Evolutionary conservation across 2,329 filamentous ascomycete species (phyloP).

Genomic region (Calonectria pseudoreteaudii): DNA sequence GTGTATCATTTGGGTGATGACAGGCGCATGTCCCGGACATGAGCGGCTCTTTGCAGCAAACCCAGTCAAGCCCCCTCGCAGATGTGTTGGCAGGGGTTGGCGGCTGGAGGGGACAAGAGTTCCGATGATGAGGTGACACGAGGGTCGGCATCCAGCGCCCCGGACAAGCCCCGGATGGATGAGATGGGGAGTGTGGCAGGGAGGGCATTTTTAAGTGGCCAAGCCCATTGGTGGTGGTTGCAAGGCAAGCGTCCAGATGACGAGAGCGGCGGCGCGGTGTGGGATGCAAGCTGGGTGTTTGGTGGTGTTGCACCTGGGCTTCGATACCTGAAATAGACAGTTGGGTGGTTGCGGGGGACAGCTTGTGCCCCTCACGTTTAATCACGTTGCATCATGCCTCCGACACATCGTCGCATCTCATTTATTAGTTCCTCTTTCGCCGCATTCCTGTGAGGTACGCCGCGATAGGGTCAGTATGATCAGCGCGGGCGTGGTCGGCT

Average conservation of each 20-base stretch:
- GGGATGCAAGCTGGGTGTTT: constrained; percentile 23
- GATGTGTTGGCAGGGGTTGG: constrained; percentile 21
- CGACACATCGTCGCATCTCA: constrained; percentile 12
- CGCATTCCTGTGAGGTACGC: constrained; percentile 9
- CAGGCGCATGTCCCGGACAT: constrained; percentile 25
- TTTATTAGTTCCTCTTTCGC: not conserved
- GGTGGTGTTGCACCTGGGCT: constrained; percentile 35
- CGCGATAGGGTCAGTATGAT: constrained; percentile 15
- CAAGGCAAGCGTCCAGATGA: constrained; percentile 37
- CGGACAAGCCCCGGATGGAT: constrained; percentile 9
- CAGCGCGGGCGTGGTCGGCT: constrained; percentile 4
- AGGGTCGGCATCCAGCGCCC: constrained; percentile 19
- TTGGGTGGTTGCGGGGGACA: not conserved
- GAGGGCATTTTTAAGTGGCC: constrained; percentile 28
- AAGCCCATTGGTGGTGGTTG: constrained; percentile 32
- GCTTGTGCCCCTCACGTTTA: constrained; percentile 17
- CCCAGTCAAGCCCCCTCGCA: constrained; percentile 13
- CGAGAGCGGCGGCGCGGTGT: constrained; percentile 40
- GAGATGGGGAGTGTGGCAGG: constrained; percentile 27
- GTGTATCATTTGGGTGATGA: constrained; percentile 15
- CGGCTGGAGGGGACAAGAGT: constrained; percentile 21
- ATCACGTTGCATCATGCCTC: constrained; percentile 18
- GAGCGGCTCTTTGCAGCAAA: constrained; percentile 24
- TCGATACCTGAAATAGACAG: constrained; percentile 20
- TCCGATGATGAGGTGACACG: constrained; percentile 33